phyloP scores from a whole-genome alignment of 2,329 filamentous ascomycete genomes.

The Pseudocercospora cruenta region DNA sequence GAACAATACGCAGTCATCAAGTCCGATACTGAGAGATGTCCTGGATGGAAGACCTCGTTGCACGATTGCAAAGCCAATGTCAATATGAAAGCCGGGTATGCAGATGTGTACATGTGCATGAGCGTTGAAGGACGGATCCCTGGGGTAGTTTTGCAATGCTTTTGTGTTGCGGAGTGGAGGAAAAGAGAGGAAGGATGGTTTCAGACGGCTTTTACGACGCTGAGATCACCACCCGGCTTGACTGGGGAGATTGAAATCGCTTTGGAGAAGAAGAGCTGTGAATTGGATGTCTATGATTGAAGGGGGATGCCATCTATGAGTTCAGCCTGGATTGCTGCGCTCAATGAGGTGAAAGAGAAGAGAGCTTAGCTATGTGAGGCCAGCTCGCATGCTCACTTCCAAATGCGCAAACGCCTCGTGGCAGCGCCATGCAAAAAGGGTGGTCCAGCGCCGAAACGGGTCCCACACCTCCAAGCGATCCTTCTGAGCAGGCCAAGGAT shows the following conservation, averaged over 20 bases:
- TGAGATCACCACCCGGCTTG: neutral
- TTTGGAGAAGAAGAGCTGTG: neutral
- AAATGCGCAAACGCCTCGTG: too few species aligned
- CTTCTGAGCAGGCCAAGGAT: too few species aligned
- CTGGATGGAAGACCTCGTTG: neutral
- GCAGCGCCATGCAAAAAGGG: too few species aligned
- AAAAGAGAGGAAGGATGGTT: constrained; percentile 7
- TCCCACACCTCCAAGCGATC: too few species aligned
- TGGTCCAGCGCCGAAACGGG: too few species aligned
- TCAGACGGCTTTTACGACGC: neutral
- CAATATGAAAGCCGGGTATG: constrained; percentile 12
- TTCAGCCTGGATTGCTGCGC: neutral
- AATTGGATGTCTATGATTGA: neutral
- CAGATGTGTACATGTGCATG: constrained; percentile 9
- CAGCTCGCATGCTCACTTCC: neutral
- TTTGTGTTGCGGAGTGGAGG: constrained; percentile 4
- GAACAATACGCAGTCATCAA: neutral
- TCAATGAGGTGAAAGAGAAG: neutral
- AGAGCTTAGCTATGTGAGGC: neutral
- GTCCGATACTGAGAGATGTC: neutral
- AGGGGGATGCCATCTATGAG: neutral
- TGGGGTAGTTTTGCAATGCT: neutral
- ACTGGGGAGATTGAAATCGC: neutral
- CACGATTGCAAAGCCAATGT: constrained; percentile 7
- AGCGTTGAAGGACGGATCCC: neutral